Evolutionary conservation across 1,284 basidiomycete genomes (phyloP).

Genomic region (Ustilago shanxiensis): DNA sequence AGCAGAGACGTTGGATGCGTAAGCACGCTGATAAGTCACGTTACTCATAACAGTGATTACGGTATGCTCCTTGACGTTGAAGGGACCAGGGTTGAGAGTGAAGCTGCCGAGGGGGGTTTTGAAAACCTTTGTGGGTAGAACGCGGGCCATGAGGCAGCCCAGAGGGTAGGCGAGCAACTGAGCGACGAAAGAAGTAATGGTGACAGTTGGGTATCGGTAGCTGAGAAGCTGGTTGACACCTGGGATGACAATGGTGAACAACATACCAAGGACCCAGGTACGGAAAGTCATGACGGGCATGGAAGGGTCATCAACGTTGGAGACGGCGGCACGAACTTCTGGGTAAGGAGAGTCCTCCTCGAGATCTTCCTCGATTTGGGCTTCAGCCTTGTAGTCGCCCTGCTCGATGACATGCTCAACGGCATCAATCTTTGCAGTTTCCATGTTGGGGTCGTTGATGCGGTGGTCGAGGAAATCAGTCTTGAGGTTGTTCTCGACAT

Average conservation of each 20-base stretch:
- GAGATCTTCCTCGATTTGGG: slow-evolving; percentile 48
- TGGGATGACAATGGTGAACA: slow-evolving; percentile 63
- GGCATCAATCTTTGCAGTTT: slow-evolving; percentile 41
- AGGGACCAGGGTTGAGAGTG: slow-evolving; percentile 65
- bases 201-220: slow-evolving; percentile 62
- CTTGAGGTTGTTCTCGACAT: slow-evolving; percentile 49
- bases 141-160: slow-evolving; percentile 48
- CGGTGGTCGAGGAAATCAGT: slow-evolving; percentile 51
- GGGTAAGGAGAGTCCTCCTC: slow-evolving; percentile 67
- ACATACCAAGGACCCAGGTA: slow-evolving; percentile 60
- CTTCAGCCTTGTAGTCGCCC: slow-evolving; percentile 59
- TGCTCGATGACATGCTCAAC: slow-evolving; percentile 54
- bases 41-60: slow-evolving; percentile 70
- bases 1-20: slow-evolving; percentile 69
- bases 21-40: slow-evolving; percentile 70
- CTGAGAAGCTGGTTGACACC: slow-evolving; percentile 64
- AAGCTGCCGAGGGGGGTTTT: slow-evolving; percentile 54
- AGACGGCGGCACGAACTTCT: slow-evolving; percentile 64
- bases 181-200: slow-evolving; percentile 57
- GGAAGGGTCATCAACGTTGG: slow-evolving; percentile 64
- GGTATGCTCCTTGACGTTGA: slow-evolving; percentile 66
- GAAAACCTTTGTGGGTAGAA: slow-evolving; percentile 56
- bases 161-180: slow-evolving; percentile 61
- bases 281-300: slow-evolving; percentile 68
- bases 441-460: slow-evolving; percentile 60